Evolutionary conservation across 345 rosid species (phyloP).

Genomic region (Bruguiera parviflora): DNA sequence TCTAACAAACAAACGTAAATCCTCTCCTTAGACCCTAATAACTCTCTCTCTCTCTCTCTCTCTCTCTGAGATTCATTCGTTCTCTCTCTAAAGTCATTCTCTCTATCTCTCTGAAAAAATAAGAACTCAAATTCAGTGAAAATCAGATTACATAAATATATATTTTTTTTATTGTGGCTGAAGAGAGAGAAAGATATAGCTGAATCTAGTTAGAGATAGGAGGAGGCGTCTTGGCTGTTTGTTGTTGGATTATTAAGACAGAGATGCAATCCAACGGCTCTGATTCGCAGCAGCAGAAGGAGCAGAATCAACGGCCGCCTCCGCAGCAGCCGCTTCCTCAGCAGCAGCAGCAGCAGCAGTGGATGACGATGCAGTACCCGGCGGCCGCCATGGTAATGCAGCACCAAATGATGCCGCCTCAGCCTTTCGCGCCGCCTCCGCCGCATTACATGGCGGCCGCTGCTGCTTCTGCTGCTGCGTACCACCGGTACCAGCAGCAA

Average conservation of each 20-base stretch:
- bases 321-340: constrained; percentile 13
- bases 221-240: background rate
- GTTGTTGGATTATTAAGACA: background rate
- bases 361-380: constrained; percentile 80
- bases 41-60: constrained; percentile 9
- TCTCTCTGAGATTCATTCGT: background rate
- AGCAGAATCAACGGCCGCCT: constrained; percentile 32
- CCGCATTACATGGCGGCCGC: constrained; percentile 51
- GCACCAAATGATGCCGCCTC: constrained; percentile 71
- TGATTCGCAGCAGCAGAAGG: constrained; percentile 37
- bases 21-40: constrained; percentile 19
- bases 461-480: constrained; percentile 27
- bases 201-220: too few species aligned
- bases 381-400: constrained; percentile 83
- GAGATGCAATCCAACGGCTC: constrained; percentile 57
- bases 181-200: background rate
- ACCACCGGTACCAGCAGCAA: constrained; percentile 30
- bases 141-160: background rate
- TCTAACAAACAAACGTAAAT: constrained; percentile 23
- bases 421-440: constrained; percentile 52
- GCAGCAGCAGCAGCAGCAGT: constrained; percentile 36
- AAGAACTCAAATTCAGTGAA: background rate
- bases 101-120: too few species aligned
- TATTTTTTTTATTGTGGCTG: background rate
- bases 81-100: background rate